A percentile compares a stretch with the other conserved stretches of the same genome.
phyloP scores from a whole-genome alignment of 306 rosid genomes.

The Leucaena leucocephala region DNA sequence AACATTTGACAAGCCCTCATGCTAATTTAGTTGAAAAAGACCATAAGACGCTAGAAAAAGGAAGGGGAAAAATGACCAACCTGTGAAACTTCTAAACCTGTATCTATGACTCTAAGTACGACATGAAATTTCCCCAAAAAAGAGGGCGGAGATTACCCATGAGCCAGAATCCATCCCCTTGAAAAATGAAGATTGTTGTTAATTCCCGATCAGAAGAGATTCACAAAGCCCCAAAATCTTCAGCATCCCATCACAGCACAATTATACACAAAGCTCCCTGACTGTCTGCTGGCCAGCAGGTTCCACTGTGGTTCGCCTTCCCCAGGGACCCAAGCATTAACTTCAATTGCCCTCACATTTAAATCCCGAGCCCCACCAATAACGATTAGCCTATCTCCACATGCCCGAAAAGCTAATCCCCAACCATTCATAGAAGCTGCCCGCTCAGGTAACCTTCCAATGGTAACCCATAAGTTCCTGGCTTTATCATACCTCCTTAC shows the following conservation, averaged over 20 bases:
- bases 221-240: constrained; percentile 33
- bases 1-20: constrained; percentile 48
- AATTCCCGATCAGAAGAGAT: constrained; percentile 44
- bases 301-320: constrained; percentile 62
- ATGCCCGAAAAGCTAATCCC: constrained; percentile 80
- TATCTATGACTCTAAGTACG: constrained; percentile 44
- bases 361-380: constrained; percentile 54
- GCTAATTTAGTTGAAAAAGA: constrained; percentile 40
- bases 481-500: constrained; percentile 57
- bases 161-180: constrained; percentile 45
- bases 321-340: constrained; percentile 59
- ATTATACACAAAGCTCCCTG: constrained; percentile 67
- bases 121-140: constrained; percentile 44
- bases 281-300: constrained; percentile 48
- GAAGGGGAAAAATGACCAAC: constrained; percentile 19
- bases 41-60: constrained; percentile 29
- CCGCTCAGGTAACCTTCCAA: constrained; percentile 68
- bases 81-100: constrained; percentile 50
- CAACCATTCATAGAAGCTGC: constrained; percentile 57
- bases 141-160: constrained; percentile 49
- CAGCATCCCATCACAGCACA: constrained; percentile 87
- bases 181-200: constrained; percentile 41
- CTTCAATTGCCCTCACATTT: constrained; percentile 44
- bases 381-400: constrained; percentile 63
- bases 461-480: constrained; percentile 42